Base-by-base conservation (phyloP, 768 basidiomycete species). In the Butyriboletus loyo region DNA sequence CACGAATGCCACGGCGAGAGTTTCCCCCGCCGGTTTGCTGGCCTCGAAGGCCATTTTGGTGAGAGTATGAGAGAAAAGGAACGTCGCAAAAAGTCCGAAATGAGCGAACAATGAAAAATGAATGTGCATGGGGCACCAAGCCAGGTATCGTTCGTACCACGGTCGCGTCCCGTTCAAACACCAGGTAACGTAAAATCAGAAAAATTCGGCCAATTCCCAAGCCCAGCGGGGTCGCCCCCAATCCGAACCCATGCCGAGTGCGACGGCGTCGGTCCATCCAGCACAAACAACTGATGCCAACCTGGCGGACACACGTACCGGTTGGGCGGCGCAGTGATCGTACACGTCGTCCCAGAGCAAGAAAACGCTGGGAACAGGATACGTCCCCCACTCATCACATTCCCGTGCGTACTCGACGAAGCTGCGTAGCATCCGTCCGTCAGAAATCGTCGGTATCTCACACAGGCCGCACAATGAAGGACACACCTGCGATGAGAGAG, bases 241-340 rank as follows among this genome's bases (percentile, higher is more conserved):
- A 92, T 86, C 25, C 88, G 81, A 13, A 92, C 80, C 83, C 86
- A 89, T 11, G 75, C 68, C 17, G 87, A 86, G 56, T 83, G 79
- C 24, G 86, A 89, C 4, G 90, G 89, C 4, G 87, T 89, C 27
- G 87, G 84, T 1, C 87, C 87, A 47, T 90, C 88, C 27, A 92
- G 73, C 41, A 92, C 74, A 64, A 86, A 92, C 10, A 92, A 62
- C 64, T 87, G 85, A 50, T 84, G 81, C 84, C 89, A 91, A 5
- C 83, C 86, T 0, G 89, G 89, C 15, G 89, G 88, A 17, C 80
- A 81, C 10, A 91, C 73, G 56, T 72, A 72, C 9, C 79, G 71
- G 59, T 89, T 84, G 0, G 89, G 89, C 10, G 89, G 90, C 0
- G 89, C 85, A 7, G 81, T 81, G 60, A 97, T 85, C 7, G 84